phyloP scores from a whole-genome alignment of 2,329 filamentous ascomycete species.

The Neonectria ditissima region DNA sequence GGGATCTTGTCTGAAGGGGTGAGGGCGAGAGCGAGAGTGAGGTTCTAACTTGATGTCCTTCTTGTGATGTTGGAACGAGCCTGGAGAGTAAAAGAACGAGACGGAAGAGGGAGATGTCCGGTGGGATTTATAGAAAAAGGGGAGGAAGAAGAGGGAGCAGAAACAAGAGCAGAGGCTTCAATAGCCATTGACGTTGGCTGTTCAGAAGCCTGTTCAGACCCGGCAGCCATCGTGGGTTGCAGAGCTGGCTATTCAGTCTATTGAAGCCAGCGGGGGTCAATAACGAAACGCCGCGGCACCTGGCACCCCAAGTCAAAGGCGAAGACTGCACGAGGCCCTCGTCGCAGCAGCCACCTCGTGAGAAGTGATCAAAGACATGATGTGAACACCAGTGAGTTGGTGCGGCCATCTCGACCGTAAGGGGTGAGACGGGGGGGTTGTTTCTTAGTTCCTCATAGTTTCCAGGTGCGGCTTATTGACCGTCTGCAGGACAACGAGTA shows the following conservation, averaged over 20 bases:
- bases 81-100: slow-evolving; percentile 32
- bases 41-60: slow-evolving; percentile 29
- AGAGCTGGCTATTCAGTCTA: slow-evolving; percentile 18
- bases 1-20: slow-evolving; percentile 33
- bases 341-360: neutral
- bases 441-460: neutral
- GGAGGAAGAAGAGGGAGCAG: slow-evolving; percentile 30
- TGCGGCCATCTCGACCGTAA: neutral
- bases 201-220: neutral
- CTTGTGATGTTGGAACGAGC: slow-evolving; percentile 40
- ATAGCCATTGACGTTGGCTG: slow-evolving; percentile 8
- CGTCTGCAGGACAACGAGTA: neutral
- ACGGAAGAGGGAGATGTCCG: slow-evolving; percentile 1
- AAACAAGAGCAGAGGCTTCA: slow-evolving; percentile 13
- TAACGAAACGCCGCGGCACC: neutral
- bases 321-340: neutral
- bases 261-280: slow-evolving; percentile 21
- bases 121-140: slow-evolving; percentile 37
- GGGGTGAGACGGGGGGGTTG: neutral
- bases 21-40: slow-evolving; percentile 29
- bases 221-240: neutral
- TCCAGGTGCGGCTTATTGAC: neutral
- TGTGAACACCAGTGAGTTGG: neutral
- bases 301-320: neutral
- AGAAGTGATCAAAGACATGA: neutral